Evolutionary conservation across 176 grass and related monocot genomes (phyloP), one percentile per base, ranked within the genome.

Genomic region (Puya raimondii): DNA sequence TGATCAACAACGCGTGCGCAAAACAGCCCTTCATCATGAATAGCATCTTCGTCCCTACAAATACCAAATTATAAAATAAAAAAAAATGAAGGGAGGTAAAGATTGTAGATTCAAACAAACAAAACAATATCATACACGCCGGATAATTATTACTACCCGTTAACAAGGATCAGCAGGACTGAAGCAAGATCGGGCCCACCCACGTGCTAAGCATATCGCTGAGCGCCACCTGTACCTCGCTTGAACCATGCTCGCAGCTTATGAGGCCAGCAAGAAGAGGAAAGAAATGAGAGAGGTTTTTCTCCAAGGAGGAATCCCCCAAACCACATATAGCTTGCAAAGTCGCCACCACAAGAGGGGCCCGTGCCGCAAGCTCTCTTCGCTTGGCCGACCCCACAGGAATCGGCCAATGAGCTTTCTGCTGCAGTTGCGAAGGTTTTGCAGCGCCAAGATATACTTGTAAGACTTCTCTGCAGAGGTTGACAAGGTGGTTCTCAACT

Each of bases 221-320:
- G 48, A 99, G 78, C 11, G 95, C 95, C 25, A 91, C 71, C 82
- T 99, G 95, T 52, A 99, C 90, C 50, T 99, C 95, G 12, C 83
- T 78, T 1, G 95, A 99, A n/a, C 95, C 95, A 75, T 99, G 95
- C 47, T 99, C 95, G 6, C 95, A 99, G 67, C 95, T 91, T 68
- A 99, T 84, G 20, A 99, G 87, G 49, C 75, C 82, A 72, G 95
- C 20, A 67, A 99, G 77, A 59, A 99, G 89, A 53, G 95, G 95
- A 64, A 94, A 99, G 57, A 99, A 94, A 64, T 80, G 86, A 18
- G 68, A 51, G 16, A 99, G 85, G 74, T 94, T 88, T 75, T 91
- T 99, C 70, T 94, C 85, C 1, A 99, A 91, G 42, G 82, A 81
- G 0, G 65, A 80, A 77, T 91, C 87, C 1, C 80, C 80, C 1